Conservation (phyloP, 2,329 filamentous ascomycete genomes). For the Aspergillus sojae region DNA sequence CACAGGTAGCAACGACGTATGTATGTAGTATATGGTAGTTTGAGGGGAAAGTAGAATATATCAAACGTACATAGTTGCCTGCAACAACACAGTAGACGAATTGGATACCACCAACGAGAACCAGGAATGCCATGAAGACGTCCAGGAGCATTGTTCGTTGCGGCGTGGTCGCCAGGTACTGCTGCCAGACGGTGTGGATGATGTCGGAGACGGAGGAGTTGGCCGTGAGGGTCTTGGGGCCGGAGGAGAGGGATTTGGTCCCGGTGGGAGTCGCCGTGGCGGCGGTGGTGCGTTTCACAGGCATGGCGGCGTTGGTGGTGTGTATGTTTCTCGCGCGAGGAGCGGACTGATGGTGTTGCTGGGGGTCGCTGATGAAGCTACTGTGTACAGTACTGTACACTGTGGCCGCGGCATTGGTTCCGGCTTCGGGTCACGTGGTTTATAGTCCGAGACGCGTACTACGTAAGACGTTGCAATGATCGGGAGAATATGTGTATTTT, state of each 20-base stretch:
- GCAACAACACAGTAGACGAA: slow-evolving; percentile 90
- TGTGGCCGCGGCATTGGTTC: not conserved
- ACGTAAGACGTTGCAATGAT: not conserved
- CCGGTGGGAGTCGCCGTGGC: slow-evolving; percentile 22
- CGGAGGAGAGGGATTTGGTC: slow-evolving; percentile 34
- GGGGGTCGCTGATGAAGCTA: slow-evolving; percentile 15
- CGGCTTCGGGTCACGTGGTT: slow-evolving; percentile 6
- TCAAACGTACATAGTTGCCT: slow-evolving; percentile 83
- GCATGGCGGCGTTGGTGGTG: slow-evolving; percentile 6
- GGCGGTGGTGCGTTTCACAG: slow-evolving; percentile 29
- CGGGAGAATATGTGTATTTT: not conserved
- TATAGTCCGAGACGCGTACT: not conserved
- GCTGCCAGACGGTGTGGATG: slow-evolving; percentile 68
- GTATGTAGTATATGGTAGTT: too few species aligned
- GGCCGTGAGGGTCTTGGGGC: slow-evolving; percentile 39
- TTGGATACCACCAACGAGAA: slow-evolving; percentile 83
- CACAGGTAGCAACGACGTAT: too few species aligned
- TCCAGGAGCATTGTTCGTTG: slow-evolving; percentile 93
- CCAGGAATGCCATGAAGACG: slow-evolving; percentile 84
- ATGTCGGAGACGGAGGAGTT: slow-evolving; percentile 58
- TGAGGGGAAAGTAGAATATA: too few species aligned
- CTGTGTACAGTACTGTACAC: slow-evolving; percentile 14
- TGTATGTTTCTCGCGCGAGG: not conserved
- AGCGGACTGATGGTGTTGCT: not conserved
- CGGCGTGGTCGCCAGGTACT: slow-evolving; percentile 79